Percentiles rank a stretch among this genome's conserved stretches.
Evolutionary conservation across 2,329 filamentous ascomycete genomes (phyloP).

Genomic region (Diaporthe amygdali): DNA sequence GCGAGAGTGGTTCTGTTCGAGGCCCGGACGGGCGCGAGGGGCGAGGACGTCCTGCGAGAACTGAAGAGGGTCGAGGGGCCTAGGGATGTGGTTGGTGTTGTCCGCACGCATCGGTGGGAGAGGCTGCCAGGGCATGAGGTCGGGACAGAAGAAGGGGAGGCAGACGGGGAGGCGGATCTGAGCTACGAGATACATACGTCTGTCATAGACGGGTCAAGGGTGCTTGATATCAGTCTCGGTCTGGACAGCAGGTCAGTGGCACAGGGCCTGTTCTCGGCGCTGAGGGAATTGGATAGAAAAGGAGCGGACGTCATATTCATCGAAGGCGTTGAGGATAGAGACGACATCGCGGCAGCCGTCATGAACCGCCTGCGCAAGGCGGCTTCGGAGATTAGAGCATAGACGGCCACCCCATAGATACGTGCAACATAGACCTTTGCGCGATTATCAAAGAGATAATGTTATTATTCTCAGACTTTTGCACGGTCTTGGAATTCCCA

Average conservation of each 20-base stretch:
- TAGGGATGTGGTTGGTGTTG: conserved; percentile 51
- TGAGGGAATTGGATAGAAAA: conserved; percentile 82
- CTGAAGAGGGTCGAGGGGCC: conserved; percentile 34
- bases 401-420: conserved; percentile 41
- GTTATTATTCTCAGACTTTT: conserved; percentile 6
- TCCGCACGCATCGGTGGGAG: conserved; percentile 62
- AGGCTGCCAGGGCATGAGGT: conserved; percentile 44
- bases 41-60: conserved; percentile 39
- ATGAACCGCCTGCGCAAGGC: conserved; percentile 86
- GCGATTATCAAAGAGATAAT: background rate
- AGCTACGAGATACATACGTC: conserved; percentile 44
- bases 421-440: conserved; percentile 10
- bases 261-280: conserved; percentile 83
- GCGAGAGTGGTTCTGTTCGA: conserved; percentile 87
- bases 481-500: conserved; percentile 16
- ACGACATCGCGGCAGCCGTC: conserved; percentile 83
- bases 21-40: conserved; percentile 43
- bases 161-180: conserved; percentile 35
- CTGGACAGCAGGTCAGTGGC: conserved; percentile 75
- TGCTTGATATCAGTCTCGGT: conserved; percentile 78
- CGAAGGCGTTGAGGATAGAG: conserved; percentile 81
- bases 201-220: conserved; percentile 40
- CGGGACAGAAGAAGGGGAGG: conserved; percentile 33
- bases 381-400: conserved; percentile 58
- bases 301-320: conserved; percentile 86